Evolutionary conservation across 768 basidiomycete species (phyloP).

Genomic region (Phlegmacium glaucopus): DNA sequence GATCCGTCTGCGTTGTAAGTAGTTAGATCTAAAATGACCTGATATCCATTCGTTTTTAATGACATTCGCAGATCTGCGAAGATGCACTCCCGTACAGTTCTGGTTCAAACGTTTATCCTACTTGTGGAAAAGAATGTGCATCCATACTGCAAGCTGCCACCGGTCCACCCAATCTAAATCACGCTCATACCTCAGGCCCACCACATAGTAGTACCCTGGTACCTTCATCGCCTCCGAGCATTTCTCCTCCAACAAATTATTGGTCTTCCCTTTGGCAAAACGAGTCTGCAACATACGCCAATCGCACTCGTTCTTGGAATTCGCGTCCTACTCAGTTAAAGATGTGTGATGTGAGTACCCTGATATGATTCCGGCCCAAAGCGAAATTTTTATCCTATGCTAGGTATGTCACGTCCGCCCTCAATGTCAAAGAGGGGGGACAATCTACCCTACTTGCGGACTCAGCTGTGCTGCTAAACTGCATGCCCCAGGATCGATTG

Average conservation of each 20-base stretch:
- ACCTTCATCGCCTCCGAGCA: no score
- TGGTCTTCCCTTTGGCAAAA: no score
- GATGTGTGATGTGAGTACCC: neutral
- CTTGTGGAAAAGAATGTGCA: constrained; percentile 20
- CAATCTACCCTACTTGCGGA: constrained; percentile 18
- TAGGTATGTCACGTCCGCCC: neutral
- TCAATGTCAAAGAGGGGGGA: neutral
- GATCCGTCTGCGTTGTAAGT: neutral
- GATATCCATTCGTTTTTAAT: neutral
- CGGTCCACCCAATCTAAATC: neutral
- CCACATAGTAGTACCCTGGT: no score
- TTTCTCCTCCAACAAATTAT: no score
- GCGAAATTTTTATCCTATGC: neutral
- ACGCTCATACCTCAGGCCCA: neutral
- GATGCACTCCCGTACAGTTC: constrained; percentile 7
- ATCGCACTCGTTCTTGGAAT: no score
- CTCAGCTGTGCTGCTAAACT: constrained; percentile 18
- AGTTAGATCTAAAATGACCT: neutral
- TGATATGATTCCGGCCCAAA: neutral
- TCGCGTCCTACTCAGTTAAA: neutral
- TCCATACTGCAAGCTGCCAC: constrained; percentile 7
- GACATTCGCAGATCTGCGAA: constrained; percentile 9
- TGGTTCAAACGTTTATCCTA: constrained; percentile 13
- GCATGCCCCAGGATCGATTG: constrained; percentile 4
- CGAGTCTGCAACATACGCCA: no score